Evolutionary conservation across 202 grass and related monocot species (phyloP), one percentile per base, ranked within the genome.

Genomic region (Zizania palustris): DNA sequence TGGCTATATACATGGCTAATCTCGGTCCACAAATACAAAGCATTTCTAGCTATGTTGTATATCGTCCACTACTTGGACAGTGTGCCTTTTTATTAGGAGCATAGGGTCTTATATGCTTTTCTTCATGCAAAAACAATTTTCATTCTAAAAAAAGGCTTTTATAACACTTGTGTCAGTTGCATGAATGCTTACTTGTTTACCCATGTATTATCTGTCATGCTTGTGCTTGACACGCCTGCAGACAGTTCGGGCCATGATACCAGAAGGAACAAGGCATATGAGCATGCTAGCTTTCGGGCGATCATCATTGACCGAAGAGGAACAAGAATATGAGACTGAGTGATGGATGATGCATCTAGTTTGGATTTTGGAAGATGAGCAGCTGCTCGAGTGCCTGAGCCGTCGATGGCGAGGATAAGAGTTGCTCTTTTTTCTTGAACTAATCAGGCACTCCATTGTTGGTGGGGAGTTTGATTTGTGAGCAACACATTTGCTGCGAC

Each of bases 281-380:
- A 90, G 85, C 75, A 65, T 99, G 19, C 72, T 99, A 64, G 89
- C 92, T 67, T 96, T 99, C 16, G 96, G 92, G 15, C 92, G 85
- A 55, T 50, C 82, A 45, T 72, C 87, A 20, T 58, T 57, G 10
- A 75, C 78, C 1, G 78, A 88, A 68, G 96, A 95, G 16, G 96
- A 93, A 22, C 68, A 84, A 82, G 50, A 50, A 44, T 44, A 44
- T 44, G 11, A 10, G 42, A 44, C 11, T n/a, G 42, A 44, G 1
- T 44, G 44, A 66, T 3, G 4, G 42, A 36, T 65, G 21, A 44
- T 11, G 18, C 71, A 65, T 41, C 48, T 64, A 46, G 56, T 62
- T 65, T 35, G 11, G 19, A 46, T 46, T 62, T 65, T 35, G 11
- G 19, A 69, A 6, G 63, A 56, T 19, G 45, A 63, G 80, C 44